Base-by-base conservation (phyloP, 2,329 filamentous ascomycete genomes). In the Conoideocrella luteorostrata region DNA sequence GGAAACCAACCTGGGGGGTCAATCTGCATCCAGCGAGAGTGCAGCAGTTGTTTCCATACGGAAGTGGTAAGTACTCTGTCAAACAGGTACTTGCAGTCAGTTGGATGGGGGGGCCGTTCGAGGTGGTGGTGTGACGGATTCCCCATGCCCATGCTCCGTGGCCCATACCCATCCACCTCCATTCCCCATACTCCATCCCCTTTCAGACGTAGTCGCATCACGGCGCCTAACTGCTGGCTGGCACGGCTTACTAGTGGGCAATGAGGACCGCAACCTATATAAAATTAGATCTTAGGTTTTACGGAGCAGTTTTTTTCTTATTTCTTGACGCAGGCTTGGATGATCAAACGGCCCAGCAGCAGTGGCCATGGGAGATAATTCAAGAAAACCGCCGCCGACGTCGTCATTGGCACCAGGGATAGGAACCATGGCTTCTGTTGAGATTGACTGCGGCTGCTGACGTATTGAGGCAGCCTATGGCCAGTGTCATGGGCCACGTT, bases 81-180 rank as follows among this genome's bases (percentile, higher is more conserved):
- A n/a, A n/a, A n/a, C n/a, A n/a, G n/a, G n/a, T n/a, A n/a, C n/a
- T n/a, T n/a, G n/a, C n/a, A n/a, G n/a, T n/a, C n/a, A n/a, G n/a
- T n/a, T n/a, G n/a, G n/a, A n/a, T n/a, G n/a, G n/a, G n/a, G n/a
- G n/a, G n/a, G n/a, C n/a, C n/a, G n/a, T n/a, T n/a, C n/a, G n/a
- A n/a, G 9, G 23, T 18, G 23, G 44, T 43, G 44, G 40, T 40
- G 35, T 43, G 40, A 46, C 44, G 23, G 35, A 28, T 43, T 26
- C 34, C 39, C 34, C 32, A 29, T 28, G 7, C 37, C 15, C 23
- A 18, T 29, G 23, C n/a, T n/a, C n/a, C n/a, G n/a, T n/a, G n/a
- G n/a, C n/a, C n/a, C n/a, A n/a, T n/a, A n/a, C n/a, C n/a, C n/a
- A n/a, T n/a, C n/a, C n/a, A n/a, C n/a, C n/a, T n/a, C n/a, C n/a